phyloP scores from a whole-genome alignment of 2,329 filamentous ascomycete genomes.

The Leptographium wingfieldii region DNA sequence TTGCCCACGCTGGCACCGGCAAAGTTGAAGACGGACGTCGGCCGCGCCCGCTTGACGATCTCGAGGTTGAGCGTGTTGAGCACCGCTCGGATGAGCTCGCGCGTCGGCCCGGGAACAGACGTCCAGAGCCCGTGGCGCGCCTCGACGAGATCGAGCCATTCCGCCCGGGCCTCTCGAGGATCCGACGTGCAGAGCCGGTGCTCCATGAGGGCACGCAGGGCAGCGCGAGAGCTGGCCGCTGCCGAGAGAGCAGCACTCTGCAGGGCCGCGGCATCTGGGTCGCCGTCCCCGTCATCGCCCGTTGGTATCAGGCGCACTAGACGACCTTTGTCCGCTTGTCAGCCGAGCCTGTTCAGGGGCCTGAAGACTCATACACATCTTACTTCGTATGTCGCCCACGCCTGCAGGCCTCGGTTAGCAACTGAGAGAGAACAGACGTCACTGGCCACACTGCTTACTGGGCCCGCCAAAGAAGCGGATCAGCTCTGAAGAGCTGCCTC shows the following conservation, averaged over 20 bases:
- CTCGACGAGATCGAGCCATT: constrained; percentile 87
- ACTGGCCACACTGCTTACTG: constrained; percentile 35
- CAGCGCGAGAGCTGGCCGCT: constrained; percentile 31
- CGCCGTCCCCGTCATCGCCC: constrained; percentile 14
- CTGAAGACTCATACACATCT: not conserved
- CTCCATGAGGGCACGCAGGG: constrained; percentile 78
- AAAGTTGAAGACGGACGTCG: constrained; percentile 65
- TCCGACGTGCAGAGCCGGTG: constrained; percentile 56
- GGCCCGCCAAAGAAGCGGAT: constrained; percentile 92
- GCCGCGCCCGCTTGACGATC: constrained; percentile 62
- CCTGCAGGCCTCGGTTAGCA: constrained; percentile 7
- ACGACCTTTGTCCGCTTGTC: constrained; percentile 42
- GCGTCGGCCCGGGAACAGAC: constrained; percentile 55
- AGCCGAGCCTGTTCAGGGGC: not conserved
- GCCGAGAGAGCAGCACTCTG: not conserved
- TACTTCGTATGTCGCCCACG: constrained; percentile 63
- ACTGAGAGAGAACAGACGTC: not conserved
- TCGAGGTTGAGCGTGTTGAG: constrained; percentile 67
- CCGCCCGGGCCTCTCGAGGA: constrained; percentile 48
- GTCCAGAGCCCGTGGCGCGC: constrained; percentile 67
- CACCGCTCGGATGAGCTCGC: constrained; percentile 64
- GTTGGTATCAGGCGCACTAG: constrained; percentile 83
- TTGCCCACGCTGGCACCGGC: constrained; percentile 66
- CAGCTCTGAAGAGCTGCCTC: constrained; percentile 83
- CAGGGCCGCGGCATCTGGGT: not conserved